Evolutionary conservation across 306 rosid species (phyloP), one percentile per base, ranked within the genome.

Genomic region (Rosa lucieae): DNA sequence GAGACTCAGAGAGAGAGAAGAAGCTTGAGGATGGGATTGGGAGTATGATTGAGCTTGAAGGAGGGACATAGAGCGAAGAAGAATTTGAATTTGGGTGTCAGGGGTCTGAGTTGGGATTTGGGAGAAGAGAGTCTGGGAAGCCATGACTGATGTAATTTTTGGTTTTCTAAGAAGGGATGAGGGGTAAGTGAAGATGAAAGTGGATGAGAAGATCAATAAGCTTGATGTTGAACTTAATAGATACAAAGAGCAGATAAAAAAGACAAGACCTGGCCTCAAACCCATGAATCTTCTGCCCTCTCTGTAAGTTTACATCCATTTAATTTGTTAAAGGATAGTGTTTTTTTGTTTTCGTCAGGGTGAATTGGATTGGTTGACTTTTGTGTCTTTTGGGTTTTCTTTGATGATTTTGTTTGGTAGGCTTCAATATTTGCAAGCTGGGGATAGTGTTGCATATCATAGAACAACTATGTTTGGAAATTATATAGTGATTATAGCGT

Each of bases 351-450:
- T 75, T 13, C 43, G 70, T 61, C 43, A 14, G 26, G 46, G 44
- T 43, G 42, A 29, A 63, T 61, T 10, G 2, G 43, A 17, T 6
- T 71, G 39, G 1, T 18, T 10, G 5, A 37, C n/a, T 67, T n/a
- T 56, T 37, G 2, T 9, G 1, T 15, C n/a, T 46, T 47, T 1
- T 18, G 37, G 18, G n/a, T 23, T 75, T 29, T 62, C 35, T 51
- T 72, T 72, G 9, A 21, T 72, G 49, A 66, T 18, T 49, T 18
- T 35, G 61, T 32, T 77, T 78, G 77, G 51, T 39, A 92, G 97
- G 84, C 98, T 77, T 91, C 97, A 71, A 11, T 74, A 0, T 91
- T 96, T 85, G 82, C 88, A 23, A 69, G 93, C 95, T 58, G 89
- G 85, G 65, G 77, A 79, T 58, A 77, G 79, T 63, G 82, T 83